Percentiles rank a stretch among this genome's conserved stretches.
Evolutionary conservation across 2,329 filamentous ascomycete species (phyloP).

Genomic region (Sporothrix luriei): DNA sequence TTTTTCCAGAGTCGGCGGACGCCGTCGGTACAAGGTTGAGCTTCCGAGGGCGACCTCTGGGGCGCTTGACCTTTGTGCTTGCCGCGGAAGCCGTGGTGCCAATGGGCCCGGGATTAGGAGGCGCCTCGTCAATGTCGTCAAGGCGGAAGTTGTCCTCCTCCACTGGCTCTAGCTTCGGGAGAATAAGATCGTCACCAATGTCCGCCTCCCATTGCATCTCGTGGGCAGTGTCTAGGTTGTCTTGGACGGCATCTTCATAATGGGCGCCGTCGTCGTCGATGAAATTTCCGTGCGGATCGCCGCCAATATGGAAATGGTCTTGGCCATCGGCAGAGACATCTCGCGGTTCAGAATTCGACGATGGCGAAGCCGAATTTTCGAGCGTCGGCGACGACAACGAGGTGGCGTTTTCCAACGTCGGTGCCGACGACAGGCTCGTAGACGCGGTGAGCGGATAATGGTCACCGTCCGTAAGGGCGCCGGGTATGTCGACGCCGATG

Average conservation of each 20-base stretch:
- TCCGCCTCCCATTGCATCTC: conserved; percentile 53
- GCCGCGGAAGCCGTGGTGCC: conserved; percentile 37
- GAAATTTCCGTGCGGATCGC: not conserved
- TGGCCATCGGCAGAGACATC: conserved; percentile 46
- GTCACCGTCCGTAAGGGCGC: conserved; percentile 35
- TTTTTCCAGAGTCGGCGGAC: conserved; percentile 61
- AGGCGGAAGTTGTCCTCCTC: conserved; percentile 60
- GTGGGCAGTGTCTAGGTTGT: conserved; percentile 42
- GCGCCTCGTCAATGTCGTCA: conserved; percentile 54
- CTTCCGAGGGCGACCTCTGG: conserved; percentile 80
- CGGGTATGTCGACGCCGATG: conserved; percentile 50
- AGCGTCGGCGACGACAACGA: conserved; percentile 49
- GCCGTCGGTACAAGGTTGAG: conserved; percentile 65
- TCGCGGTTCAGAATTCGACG: conserved; percentile 53
- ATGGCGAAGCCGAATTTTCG: conserved; percentile 52
- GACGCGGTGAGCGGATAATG: conserved; percentile 38
- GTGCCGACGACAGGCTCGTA: conserved; percentile 30
- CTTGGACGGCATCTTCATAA: conserved; percentile 20
- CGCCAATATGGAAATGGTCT: conserved; percentile 21
- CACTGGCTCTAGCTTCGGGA: conserved; percentile 60
- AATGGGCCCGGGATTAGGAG: conserved; percentile 41
- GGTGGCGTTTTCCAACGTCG: conserved; percentile 39
- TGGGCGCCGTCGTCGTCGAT: conserved; percentile 10
- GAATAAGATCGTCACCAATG: conserved; percentile 50
- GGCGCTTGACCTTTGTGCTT: conserved; percentile 58